Conservation (phyloP, 225 moss, liverwort and hornwort genomes). For the Ulota crispa region DNA sequence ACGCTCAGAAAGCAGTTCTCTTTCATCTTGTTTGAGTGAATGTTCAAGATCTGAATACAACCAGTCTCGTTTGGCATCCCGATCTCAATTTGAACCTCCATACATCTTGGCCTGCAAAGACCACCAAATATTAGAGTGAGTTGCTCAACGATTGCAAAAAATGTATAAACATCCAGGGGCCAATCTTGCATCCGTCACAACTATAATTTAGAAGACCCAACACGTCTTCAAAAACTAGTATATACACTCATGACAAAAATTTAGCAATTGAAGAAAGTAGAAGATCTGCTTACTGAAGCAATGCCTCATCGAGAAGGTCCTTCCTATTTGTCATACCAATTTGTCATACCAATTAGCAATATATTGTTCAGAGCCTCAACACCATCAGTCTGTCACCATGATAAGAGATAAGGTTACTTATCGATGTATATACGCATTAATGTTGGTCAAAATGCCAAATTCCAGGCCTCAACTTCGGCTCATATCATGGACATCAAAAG, state of each 20-base stretch:
- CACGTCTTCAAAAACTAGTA: background rate
- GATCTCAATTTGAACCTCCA: conserved; percentile 99
- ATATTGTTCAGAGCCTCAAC: conserved; percentile 98
- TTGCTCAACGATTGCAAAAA: background rate
- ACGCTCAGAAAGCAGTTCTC: conserved; percentile 74
- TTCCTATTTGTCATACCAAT: conserved; percentile 23
- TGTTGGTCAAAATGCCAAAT: background rate
- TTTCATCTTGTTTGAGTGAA: conserved; percentile 91
- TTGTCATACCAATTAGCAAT: conserved; percentile 12
- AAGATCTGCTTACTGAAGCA: too few relatives aligned
- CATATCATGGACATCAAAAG: background rate
- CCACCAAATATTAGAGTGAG: conserved; percentile 1
- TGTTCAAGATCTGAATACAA: conserved; percentile 83
- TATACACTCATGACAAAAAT: background rate
- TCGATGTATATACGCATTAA: background rate
- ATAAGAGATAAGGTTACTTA: background rate
- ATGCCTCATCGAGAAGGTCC: conserved; percentile 62
- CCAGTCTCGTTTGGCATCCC: conserved; percentile 93
- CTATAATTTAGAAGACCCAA: background rate
- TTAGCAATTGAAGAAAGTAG: background rate
- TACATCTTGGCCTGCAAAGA: conserved; percentile 80
- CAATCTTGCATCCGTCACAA: background rate
- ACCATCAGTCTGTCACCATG: conserved; percentile 78
- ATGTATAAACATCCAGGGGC: background rate
- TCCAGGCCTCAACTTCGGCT: background rate